Evolutionary conservation across 495 filamentous ascomycete species (phyloP), one percentile per base, ranked within the genome.

Genomic region (Alectoria sarmentosa): DNA sequence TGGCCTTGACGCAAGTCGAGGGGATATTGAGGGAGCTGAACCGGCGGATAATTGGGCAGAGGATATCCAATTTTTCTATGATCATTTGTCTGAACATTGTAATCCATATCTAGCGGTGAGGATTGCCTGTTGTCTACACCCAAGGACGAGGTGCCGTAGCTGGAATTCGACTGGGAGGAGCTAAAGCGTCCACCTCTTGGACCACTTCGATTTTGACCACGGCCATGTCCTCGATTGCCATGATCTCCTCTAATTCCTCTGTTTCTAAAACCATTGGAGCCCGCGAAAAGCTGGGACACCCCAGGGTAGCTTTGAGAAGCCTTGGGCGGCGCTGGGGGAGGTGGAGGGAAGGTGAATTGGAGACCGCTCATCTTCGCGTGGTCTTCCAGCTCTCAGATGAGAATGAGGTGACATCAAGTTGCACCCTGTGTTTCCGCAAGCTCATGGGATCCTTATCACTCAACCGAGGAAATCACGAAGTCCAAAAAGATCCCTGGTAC

Each of bases 201-300:
- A 14, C 73, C 71, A 61, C 78, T 80, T 69, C 83, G 76, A 26
- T 81, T 78, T 41, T 81, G 75, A 14, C 79, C 79, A 65, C 80
- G 78, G 58, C 85, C 76, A 37, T 82, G 74, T 60, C 81, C 82
- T 68, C 83, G 76, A 23, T 80, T 77, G 37, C 81, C 79, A 70
- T 79, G 76, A 32, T 78, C 80, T 67, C 78, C 78, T 63, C 77
- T 78, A 70, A 66, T 71, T 58, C 73, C 76, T 58, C 73, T 77
- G 69, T 9, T 55, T 17, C 28, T 30, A 26, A 42, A 58, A 38
- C 62, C 59, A 61, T 32, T 59, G 34, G 58, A 44, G 36, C 19
- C 54, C 23, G 17, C 38, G 30, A 58, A 65, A 23, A 57, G 30
- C 34, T 68, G 65, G 13, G 62, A 14, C 11, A 61, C 49, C n/a